A percentile compares a stretch with the other conserved stretches of the same genome.
These are phyloP conservation scores for Moniliophthora roreri DNA, from an alignment of 1,284 basidiomycete genomes.

Conservation along the genomic window DNA sequence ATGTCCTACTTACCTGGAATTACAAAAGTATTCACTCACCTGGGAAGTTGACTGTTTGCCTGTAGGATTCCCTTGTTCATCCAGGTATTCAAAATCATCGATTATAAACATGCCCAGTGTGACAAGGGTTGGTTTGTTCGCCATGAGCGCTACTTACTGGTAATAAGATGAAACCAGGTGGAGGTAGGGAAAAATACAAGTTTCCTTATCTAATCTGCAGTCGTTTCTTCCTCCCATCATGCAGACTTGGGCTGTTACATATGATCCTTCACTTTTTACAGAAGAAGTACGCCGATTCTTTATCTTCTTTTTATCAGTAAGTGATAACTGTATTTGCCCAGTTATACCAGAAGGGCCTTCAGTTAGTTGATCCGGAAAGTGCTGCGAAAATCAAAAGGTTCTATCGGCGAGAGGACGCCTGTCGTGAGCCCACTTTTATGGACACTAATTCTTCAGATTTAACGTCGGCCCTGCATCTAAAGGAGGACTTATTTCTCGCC, in stretches of 20 bases:
- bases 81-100: slow-evolving; percentile 72
- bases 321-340: slow-evolving; percentile 24
- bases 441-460: slow-evolving; percentile 5
- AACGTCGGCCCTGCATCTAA: slow-evolving; percentile 11
- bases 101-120: slow-evolving; percentile 90
- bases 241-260: slow-evolving; percentile 59
- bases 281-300: slow-evolving; percentile 49
- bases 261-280: slow-evolving; percentile 44
- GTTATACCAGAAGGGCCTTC: slow-evolving; percentile 59
- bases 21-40: slow-evolving; percentile 34
- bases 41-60: slow-evolving; percentile 44
- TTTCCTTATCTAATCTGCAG: background rate
- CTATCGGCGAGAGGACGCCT: slow-evolving; percentile 69
- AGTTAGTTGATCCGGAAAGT: slow-evolving; percentile 54
- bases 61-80: slow-evolving; percentile 52
- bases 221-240: slow-evolving; percentile 29
- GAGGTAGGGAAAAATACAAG: background rate
- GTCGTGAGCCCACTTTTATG: slow-evolving; percentile 46
- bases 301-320: background rate
- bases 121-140: slow-evolving; percentile 40
- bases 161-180: slow-evolving; percentile 5
- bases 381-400: slow-evolving; percentile 58
- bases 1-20: slow-evolving; percentile 6
- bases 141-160: slow-evolving; percentile 16
- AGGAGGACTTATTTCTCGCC: slow-evolving; percentile 74